Evolutionary conservation across 2,329 filamentous ascomycete genomes (phyloP).

Genomic region (Talaromyces marneffei): DNA sequence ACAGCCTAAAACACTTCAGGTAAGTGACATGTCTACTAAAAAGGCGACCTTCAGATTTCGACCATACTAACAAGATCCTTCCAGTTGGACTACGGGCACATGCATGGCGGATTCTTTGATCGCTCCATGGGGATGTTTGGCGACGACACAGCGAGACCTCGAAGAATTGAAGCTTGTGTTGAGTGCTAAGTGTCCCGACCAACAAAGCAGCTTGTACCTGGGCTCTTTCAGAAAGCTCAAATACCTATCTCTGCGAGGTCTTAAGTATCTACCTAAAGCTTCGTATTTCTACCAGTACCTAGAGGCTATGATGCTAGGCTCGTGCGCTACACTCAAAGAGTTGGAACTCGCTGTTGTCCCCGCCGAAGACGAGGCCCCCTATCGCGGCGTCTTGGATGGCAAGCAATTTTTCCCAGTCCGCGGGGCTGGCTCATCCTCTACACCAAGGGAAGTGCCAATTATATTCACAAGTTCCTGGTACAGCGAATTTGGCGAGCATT

Average conservation of each 20-base stretch:
- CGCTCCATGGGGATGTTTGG: background rate
- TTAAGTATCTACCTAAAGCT: background rate
- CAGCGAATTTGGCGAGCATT: background rate
- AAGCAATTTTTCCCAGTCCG: background rate
- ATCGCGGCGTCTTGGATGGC: background rate
- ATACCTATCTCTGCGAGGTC: background rate
- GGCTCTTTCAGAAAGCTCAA: constrained; percentile 7
- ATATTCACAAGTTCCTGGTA: background rate
- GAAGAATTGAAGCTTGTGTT: constrained; percentile 1
- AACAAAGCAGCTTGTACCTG: background rate
- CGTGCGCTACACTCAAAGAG: background rate
- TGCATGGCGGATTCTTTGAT: background rate
- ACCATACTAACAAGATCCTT: background rate
- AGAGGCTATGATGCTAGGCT: background rate
- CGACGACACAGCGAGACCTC: background rate
- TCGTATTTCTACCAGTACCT: background rate
- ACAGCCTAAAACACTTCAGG: constrained; percentile 2
- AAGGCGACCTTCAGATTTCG: background rate
- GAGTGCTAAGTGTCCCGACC: background rate
- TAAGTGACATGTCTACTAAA: background rate
- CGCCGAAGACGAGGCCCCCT: background rate
- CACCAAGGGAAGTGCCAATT: background rate
- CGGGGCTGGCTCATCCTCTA: background rate
- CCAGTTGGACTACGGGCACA: constrained; percentile 1
- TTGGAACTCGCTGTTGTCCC: background rate